Base-by-base conservation (phyloP, 805 yeast species). In the Spathaspora passalidarum region DNA sequence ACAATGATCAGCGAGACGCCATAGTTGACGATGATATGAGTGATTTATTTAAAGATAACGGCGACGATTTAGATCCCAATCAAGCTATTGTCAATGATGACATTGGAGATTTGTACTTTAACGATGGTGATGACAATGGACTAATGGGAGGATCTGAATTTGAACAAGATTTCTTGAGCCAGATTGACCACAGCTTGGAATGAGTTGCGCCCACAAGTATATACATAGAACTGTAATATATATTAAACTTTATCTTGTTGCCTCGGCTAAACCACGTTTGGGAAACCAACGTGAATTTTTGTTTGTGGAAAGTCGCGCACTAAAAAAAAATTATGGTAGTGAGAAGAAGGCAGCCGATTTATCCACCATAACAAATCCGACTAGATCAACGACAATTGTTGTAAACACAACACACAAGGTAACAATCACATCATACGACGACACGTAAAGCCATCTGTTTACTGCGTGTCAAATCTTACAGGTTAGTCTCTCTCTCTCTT, bases 51-150 rank as follows among this genome's bases (percentile, higher is more conserved):
- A 46, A 52, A 20, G 54, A 47, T 18, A 37, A 45, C 18, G 48
- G 5, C 9, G 34, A 36, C 32, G 50, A 50, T 22, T 37, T 51
- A 34, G 45, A 45, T 35, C 38, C 26, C 9, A 34, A 46, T 17
- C 47, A 38, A 46, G 52, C 42, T 2, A 45, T 47, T 35, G 52
- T 47, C 5, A 35, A 42, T 21, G 68, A 63, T 43, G 70, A 64
- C 36, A 66, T 67, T 62, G 68, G 61, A 6, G 68, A 63, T 37
- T 54, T 67, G 42, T 65, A 65, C 13, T 61, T 63, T 40, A 65
- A 54, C 18, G 66, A 39, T 29, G 42, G 42, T 19, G 47, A 37
- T 17, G 69, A 57, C 29, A 60, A 62, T 42, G 63, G 51, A n/a
- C 46, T 61, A 44, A 59, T 63, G 49, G 56, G 47, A 8, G 63